Evolutionary conservation across 441 rosid species (phyloP), one percentile per base, ranked within the genome.

Genomic region (Populus hybrid): DNA sequence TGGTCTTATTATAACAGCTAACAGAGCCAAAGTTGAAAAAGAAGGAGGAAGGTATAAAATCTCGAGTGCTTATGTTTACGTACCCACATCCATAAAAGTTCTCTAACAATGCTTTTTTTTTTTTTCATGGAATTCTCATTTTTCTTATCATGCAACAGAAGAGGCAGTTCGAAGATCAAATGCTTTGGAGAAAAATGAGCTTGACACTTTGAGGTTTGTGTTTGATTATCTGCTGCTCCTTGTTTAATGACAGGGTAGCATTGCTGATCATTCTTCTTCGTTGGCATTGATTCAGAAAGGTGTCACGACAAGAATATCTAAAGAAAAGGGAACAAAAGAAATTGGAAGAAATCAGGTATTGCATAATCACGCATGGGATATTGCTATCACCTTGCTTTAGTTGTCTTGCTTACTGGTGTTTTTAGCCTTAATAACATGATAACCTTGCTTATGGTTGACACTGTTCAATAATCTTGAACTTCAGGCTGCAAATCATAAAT

Each of bases 31-130:
- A 90, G 82, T 77, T 94, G 82, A 82, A 95, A 35, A 87, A 75
- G 74, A 90, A 88, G 87, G 97, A 92, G 82, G 94, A 91, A 89
- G 98, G 98, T 94, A 91, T 79, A n/a, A 6, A 79, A 65, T 78
- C 68, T 84, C 76, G 67, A 40, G 35, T 75, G 67, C 63, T 34
- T 76, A 72, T 75, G 18, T 69, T 14, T 30, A 50, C 35, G 21
- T 38, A 67, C 21, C 28, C 18, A 8, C 21, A 36, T 18, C 5
- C 36, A 16, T 64, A 4, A 32, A 24, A 19, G 12, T 6, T 12
- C 11, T 24, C 46, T 11, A 40, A 11, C 42, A 24, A 28, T 76
- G 64, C 24, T 24, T 38, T 34, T 6, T 18, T 8, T 24, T 2
- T 5, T n/a, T 19, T 14, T 53, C 61, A 5, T 21, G 10, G 10